A percentile compares a stretch with the other conserved stretches of the same genome.
Evolutionary conservation across 2,329 filamentous ascomycete genomes (phyloP).

Genomic region (Colletotrichum sp.): DNA sequence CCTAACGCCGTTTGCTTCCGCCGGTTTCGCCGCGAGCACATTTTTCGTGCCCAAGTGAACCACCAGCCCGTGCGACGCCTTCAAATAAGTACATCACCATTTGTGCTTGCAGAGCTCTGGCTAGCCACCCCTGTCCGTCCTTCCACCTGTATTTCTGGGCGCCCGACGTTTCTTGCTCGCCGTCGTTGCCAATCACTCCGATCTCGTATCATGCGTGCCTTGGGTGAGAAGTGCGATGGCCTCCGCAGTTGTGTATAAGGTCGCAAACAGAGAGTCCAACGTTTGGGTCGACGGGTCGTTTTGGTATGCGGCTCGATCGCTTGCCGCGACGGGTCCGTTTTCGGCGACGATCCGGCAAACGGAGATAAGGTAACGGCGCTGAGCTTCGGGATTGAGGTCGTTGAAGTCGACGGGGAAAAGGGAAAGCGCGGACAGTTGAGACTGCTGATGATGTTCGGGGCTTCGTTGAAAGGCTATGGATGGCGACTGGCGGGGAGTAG

Average conservation of each 20-base stretch:
- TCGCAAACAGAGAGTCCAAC: not conserved
- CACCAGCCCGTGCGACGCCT: not conserved
- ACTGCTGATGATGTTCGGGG: not conserved
- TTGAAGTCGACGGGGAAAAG: not conserved
- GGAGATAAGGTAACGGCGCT: not conserved
- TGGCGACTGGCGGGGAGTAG: not conserved
- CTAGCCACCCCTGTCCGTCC: not conserved
- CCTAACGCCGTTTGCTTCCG: not conserved
- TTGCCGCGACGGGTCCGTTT: not conserved
- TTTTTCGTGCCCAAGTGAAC: not conserved
- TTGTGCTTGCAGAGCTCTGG: fast-evolving
- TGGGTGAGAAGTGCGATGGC: not conserved
- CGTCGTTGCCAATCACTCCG: not conserved
- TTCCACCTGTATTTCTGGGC: not conserved
- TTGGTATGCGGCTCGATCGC: not conserved
- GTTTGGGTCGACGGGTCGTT: not conserved
- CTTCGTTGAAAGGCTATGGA: not conserved
- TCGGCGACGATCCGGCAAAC: not conserved
- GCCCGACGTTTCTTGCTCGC: no score
- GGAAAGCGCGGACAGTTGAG: not conserved
- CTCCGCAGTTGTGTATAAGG: not conserved
- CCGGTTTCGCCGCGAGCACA: not conserved
- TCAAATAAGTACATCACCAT: not conserved
- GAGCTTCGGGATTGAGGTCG: not conserved
- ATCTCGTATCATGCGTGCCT: not conserved